Base-by-base conservation (phyloP, 441 rosid genomes). In the Euphorbia celastroides region DNA sequence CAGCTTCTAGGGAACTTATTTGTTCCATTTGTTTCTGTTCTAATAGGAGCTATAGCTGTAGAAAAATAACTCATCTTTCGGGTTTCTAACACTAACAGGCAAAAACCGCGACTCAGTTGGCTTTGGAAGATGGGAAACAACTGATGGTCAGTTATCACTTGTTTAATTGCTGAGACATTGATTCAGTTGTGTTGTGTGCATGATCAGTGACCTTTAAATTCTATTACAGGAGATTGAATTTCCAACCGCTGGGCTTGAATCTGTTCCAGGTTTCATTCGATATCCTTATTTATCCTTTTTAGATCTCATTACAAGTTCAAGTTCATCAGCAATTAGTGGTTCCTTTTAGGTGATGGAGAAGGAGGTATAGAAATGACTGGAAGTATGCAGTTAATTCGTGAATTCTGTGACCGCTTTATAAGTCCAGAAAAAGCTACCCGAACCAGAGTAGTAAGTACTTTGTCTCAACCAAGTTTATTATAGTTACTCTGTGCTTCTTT, bases 351-450 rank as follows among this genome's bases (percentile, higher is more conserved):
- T 64, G 98, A 93, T 79, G 95, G 96, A 66, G 98, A 93, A 87
- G 98, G 98, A 65, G 96, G 96, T 63, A 86, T 70, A 61, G 98
- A 93, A 70, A 90, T 93, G 98, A 93, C 95, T 0, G 97, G 57
- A 50, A 93, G 98, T 71, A 93, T 93, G 82, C 92, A 77, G 81
- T 70, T 90, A 70, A 90, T 88, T 52, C 91, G 92, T 38, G 89
- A 90, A 75, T 93, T 88, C 67, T 88, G 97, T 66, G 90, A 93
- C 78, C 83, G 76, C 41, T 67, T 93, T 9, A 69, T 90, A 56
- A 70, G 58, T 65, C 87, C 89, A 5, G 85, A 87, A 60, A 87
- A 88, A 72, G 84, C 77, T 69, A 65, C 81, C 61, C 77, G 76
- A 65, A 93, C 98, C 60, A 82, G 98, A 81, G 84, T 93, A n/a